These are phyloP conservation scores for Fusarium transvaalense DNA, from an alignment of 2,329 filamentous ascomycete species.

Conservation along the genomic window DNA sequence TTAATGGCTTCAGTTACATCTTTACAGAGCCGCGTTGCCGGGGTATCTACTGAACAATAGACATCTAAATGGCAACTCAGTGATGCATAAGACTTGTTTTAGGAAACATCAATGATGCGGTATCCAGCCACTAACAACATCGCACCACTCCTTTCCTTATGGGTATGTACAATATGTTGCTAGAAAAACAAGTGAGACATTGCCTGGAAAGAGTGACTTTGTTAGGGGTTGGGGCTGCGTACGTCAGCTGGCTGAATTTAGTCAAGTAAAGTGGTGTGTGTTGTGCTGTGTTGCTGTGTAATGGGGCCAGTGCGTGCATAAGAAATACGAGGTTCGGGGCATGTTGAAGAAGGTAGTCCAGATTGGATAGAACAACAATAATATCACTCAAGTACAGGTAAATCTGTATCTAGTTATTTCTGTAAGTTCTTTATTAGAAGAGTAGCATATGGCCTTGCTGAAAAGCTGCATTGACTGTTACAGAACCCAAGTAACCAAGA, in stretches of 20 bases:
- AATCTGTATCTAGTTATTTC: not conserved
- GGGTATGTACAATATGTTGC: not conserved
- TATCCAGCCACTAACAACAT: not conserved
- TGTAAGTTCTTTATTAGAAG: not conserved
- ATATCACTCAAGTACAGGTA: not conserved
- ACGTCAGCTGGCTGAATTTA: constrained; percentile 13
- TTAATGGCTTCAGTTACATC: constrained; percentile 21
- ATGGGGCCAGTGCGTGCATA: constrained; percentile 10
- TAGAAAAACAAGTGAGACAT: not conserved
- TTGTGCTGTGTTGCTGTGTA: constrained; percentile 3
- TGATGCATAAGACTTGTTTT: not conserved
- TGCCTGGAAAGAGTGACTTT: not conserved
- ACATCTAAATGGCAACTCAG: too few species aligned
- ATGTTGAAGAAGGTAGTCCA: not conserved
- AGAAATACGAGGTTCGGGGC: constrained; percentile 25
- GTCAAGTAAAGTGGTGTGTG: constrained; percentile 7
- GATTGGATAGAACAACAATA: not conserved
- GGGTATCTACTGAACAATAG: too few species aligned
- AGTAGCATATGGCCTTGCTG: too few species aligned
- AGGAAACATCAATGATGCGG: not conserved
- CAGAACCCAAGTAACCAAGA: not conserved
- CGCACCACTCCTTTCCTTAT: not conserved
- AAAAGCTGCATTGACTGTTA: not conserved
- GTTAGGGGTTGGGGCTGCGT: not conserved
- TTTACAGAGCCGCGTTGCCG: not conserved